These are phyloP conservation scores for Collybia sordida DNA, from an alignment of 768 basidiomycete genomes.

Conservation along the genomic window DNA sequence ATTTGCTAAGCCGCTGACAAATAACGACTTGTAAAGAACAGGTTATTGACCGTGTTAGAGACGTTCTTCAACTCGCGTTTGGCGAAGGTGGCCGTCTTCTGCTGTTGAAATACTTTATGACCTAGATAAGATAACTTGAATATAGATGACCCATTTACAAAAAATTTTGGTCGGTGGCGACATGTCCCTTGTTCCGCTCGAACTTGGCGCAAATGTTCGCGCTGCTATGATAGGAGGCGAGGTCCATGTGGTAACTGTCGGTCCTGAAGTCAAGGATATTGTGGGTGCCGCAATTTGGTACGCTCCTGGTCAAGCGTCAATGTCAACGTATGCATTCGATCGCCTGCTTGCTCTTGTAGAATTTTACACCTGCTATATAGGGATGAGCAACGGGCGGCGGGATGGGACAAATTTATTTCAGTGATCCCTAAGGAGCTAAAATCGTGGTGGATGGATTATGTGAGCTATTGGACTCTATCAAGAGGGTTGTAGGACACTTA, in stretches of 20 bases:
- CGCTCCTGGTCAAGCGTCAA: constrained; percentile 14
- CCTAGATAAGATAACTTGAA: background rate
- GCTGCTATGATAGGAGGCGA: constrained; percentile 15
- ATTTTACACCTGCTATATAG: background rate
- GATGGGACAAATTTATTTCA: constrained; percentile 26
- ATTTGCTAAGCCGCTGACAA: background rate
- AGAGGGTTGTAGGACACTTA: background rate
- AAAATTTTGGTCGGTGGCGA: constrained; percentile 17
- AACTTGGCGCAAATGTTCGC: constrained; percentile 11
- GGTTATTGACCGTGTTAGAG: constrained; percentile 7
- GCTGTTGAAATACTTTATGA: background rate
- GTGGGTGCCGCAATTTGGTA: constrained; percentile 18
- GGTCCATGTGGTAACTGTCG: constrained; percentile 14
- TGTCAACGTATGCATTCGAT: constrained; percentile 9
- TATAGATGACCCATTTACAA: constrained; percentile 19
- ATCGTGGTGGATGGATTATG: constrained; percentile 26
- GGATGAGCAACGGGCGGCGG: constrained; percentile 24
- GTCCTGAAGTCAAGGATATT: constrained; percentile 10
- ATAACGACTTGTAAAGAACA: constrained; percentile 3
- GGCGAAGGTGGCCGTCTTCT: constrained; percentile 4
- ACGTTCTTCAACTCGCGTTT: constrained; percentile 12
- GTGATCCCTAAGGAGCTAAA: constrained; percentile 9
- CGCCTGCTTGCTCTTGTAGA: no score
- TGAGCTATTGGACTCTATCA: constrained; percentile 6
- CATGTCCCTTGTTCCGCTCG: constrained; percentile 10